A percentile compares a stretch with the other conserved stretches of the same genome.
Evolutionary conservation across 2,329 filamentous ascomycete genomes (phyloP).

Genomic region (Cadophora malorum): DNA sequence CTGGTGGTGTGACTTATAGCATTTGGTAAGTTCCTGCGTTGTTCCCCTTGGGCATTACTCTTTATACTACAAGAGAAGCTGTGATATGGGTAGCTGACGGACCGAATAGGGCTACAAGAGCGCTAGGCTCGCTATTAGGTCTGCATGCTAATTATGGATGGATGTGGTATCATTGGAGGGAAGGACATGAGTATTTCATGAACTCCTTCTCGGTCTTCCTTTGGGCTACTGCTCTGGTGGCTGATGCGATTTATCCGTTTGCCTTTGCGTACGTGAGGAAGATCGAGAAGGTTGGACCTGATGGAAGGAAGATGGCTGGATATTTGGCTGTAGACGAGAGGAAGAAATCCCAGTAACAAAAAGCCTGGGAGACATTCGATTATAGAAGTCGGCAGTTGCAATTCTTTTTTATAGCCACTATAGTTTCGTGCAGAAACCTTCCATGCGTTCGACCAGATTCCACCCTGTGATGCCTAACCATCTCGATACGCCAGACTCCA

Average conservation of each 20-base stretch:
- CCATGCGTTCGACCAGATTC: too few relatives aligned
- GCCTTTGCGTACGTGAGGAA: slow-evolving; percentile 50
- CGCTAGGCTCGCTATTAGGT: slow-evolving; percentile 52
- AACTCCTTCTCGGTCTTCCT: slow-evolving; percentile 53
- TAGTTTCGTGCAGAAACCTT: too few relatives aligned
- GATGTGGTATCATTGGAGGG: slow-evolving; percentile 59
- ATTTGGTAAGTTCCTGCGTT: slow-evolving; percentile 52
- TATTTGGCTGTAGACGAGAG: background rate
- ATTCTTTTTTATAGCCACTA: too few relatives aligned
- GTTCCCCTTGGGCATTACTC: too few relatives aligned
- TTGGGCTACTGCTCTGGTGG: slow-evolving; percentile 49
- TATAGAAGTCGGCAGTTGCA: too few relatives aligned
- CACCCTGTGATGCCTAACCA: background rate
- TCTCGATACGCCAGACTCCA: background rate
- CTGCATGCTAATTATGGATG: slow-evolving; percentile 49
- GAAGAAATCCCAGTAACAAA: slow-evolving; percentile 5
- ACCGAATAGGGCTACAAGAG: slow-evolving; percentile 51
- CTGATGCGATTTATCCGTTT: slow-evolving; percentile 55
- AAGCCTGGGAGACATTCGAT: too few relatives aligned
- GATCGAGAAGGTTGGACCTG: slow-evolving; percentile 48
- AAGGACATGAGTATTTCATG: slow-evolving; percentile 55
- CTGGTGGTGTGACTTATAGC: slow-evolving; percentile 54
- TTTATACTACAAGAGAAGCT: background rate
- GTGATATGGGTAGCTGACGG: slow-evolving; percentile 1
- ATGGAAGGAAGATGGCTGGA: slow-evolving; percentile 44